Conservation (phyloP, 2,329 filamentous ascomycete genomes). For the Geosmithia morbida region DNA sequence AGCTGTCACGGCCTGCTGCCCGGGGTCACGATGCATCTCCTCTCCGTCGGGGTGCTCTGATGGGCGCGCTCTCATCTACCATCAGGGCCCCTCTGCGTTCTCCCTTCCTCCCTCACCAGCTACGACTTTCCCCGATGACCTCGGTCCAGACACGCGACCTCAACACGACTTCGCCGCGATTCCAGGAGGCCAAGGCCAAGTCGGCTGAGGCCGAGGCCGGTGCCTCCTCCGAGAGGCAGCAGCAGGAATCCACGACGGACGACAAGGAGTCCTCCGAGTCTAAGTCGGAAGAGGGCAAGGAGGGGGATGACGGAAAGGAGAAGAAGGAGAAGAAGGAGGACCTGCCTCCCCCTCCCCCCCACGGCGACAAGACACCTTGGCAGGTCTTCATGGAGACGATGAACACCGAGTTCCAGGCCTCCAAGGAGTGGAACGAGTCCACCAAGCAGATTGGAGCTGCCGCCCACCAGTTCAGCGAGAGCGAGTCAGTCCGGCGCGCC, state of each 20-base stretch:
- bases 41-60: conserved; percentile 9
- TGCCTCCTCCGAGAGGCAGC: conserved; percentile 14
- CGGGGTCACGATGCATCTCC: conserved; percentile 10
- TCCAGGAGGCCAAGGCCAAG: conserved; percentile 14
- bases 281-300: conserved; percentile 23
- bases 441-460: conserved; percentile 87
- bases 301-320: conserved; percentile 30
- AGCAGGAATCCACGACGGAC: conserved; percentile 20
- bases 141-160: conserved; percentile 14
- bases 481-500: conserved; percentile 76
- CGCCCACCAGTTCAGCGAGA: conserved; percentile 84
- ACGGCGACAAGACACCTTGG: conserved; percentile 97
- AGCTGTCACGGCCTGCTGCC: conserved; percentile 14
- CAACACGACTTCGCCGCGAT: conserved; percentile 15
- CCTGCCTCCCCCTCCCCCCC: conserved; percentile 75
- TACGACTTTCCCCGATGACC: conserved; percentile 17
- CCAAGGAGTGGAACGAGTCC: conserved; percentile 98
- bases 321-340: conserved; percentile 52
- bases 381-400: conserved; percentile 98
- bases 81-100: conserved; percentile 26
- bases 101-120: conserved; percentile 22
- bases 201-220: conserved; percentile 13
- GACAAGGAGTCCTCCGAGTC: conserved; percentile 11
- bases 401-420: conserved; percentile 83
- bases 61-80: conserved; percentile 8